phyloP scores from a whole-genome alignment of 441 rosid genomes.

The Kokia cookei region DNA sequence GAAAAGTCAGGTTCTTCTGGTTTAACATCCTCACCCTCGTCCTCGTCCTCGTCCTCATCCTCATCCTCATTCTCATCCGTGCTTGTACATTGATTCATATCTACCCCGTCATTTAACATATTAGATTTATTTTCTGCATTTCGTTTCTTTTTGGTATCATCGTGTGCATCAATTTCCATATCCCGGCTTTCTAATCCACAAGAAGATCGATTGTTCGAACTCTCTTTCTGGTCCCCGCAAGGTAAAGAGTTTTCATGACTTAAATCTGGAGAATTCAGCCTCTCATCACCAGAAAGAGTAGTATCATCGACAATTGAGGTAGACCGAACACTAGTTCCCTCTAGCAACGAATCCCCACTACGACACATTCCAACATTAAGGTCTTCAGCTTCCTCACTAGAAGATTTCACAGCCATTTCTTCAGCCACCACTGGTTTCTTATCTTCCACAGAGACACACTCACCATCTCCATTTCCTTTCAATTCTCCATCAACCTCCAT shows the following conservation, averaged over 20 bases:
- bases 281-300: background rate
- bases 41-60: too few species aligned
- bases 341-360: background rate
- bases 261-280: background rate
- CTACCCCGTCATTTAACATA: slow-evolving; percentile 20
- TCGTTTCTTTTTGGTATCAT: slow-evolving; percentile 4
- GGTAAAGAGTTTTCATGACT: background rate
- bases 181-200: slow-evolving; percentile 10
- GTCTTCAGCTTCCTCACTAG: slow-evolving; percentile 8
- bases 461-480: background rate
- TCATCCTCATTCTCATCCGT: slow-evolving; percentile 9
- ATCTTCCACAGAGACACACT: slow-evolving; percentile 3
- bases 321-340: background rate
- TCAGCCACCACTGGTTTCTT: slow-evolving; percentile 12
- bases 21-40: slow-evolving; percentile 3
- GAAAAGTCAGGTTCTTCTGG: slow-evolving; percentile 17
- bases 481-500: background rate
- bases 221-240: background rate
- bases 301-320: background rate
- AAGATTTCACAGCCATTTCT: slow-evolving; percentile 9
- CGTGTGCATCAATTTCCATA: slow-evolving; percentile 15
- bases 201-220: background rate
- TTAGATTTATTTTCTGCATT: slow-evolving; percentile 7
- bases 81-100: slow-evolving; percentile 20
- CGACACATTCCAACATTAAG: slow-evolving; percentile 6